Percentiles rank a stretch among this genome's conserved stretches.
These are phyloP conservation scores for Clavaria fumosa DNA, from an alignment of 768 basidiomycete species.

Conservation along the genomic window DNA sequence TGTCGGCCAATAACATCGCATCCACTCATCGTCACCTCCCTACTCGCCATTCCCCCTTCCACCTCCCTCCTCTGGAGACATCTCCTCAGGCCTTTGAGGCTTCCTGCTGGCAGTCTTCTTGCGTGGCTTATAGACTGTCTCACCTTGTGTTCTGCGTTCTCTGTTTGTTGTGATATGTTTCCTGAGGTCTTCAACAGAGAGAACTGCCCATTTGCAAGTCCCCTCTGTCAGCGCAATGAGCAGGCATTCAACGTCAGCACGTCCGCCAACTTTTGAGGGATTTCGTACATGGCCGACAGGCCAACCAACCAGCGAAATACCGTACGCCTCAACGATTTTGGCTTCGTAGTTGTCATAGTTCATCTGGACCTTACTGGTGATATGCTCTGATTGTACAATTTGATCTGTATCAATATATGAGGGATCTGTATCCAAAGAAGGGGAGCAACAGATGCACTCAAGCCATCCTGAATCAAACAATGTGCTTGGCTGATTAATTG, in stretches of 20 bases:
- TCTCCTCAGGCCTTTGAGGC: too few species aligned
- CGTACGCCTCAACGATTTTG: neutral
- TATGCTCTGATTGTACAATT: neutral
- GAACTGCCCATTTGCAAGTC: neutral
- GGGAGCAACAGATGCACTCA: neutral
- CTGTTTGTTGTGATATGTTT: too few species aligned
- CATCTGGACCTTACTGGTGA: neutral
- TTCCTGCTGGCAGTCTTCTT: too few species aligned
- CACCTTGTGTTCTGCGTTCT: too few species aligned
- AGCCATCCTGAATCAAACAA: neutral
- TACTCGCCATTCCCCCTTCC: too few species aligned
- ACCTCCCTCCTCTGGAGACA: too few species aligned
- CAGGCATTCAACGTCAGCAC: neutral
- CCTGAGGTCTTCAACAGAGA: neutral
- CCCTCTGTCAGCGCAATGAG: neutral
- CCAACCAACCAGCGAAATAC: neutral
- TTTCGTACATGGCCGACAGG: neutral
- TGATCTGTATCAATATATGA: neutral
- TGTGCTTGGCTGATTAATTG: constrained; percentile 1
- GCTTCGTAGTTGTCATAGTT: constrained; percentile 3
- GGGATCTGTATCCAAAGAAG: neutral
- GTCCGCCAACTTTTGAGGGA: neutral
- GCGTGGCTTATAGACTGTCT: too few species aligned
- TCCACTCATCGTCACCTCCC: too few species aligned
- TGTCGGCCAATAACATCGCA: too few species aligned